Base-by-base conservation (phyloP, 805 yeast genomes). In the Lachancea sp. region DNA sequence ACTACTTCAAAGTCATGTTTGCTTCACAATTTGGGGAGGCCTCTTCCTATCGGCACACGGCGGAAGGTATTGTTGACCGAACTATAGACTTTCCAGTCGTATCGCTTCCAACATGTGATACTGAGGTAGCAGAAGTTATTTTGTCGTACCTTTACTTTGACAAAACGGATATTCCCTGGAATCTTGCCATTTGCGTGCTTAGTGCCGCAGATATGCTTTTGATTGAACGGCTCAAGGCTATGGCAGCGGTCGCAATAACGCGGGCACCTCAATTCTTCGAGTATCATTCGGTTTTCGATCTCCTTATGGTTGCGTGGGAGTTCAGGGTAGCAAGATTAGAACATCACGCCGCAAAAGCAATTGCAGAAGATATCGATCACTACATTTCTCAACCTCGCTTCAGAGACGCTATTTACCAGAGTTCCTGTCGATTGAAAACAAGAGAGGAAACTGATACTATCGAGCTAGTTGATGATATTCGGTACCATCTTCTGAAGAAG, bases 371-470 rank as follows among this genome's bases (percentile, higher is more conserved):
- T 43, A 50, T 84, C 19, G 55, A 49, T 8, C 41, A 34, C 20
- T 77, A 55, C 57, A 49, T 65, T 5, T 29, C 47, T 1, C 63
- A 63, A n/a, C 58, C 61, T 1, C 70, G 68, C 31, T 67, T 76
- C 38, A 52, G 58, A 36, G 63, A 55, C 12, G 61, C 62, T 0
- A 54, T 71, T 13, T 56, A 70, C 16, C 69, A 67, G 47, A 69
- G 76, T 54, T 81, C 90, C 0, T 47, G 52, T 12, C 63, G 85
- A 49, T 82, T 84, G 36, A 52, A 70, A 16, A 60, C 56, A 12
- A 70, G 92, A 54, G 78, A 84, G 49, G 85, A 78, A 45, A 80
- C 83, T 0, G 95, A 84, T 61, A 80, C 90, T 1, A 80, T 84
- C 53, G 95, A 84, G 51, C 64, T 84, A 49, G 67, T 84, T 20